phyloP scores from a whole-genome alignment of 805 yeast genomes.

The Candida dajiaensis region DNA sequence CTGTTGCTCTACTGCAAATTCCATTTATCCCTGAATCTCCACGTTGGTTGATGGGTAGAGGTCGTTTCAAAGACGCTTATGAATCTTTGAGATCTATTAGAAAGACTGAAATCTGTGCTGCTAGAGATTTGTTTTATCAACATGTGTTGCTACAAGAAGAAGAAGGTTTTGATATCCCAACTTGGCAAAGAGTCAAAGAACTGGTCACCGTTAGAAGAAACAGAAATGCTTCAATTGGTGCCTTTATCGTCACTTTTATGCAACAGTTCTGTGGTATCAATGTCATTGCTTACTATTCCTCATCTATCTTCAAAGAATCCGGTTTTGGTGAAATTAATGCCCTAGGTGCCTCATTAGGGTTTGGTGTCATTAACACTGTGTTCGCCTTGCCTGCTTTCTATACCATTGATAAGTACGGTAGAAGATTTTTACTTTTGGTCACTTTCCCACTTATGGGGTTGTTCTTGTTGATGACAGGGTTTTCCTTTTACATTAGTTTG shows the following conservation, averaged over 20 bases:
- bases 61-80: slow-evolving; percentile 53
- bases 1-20: slow-evolving; percentile 51
- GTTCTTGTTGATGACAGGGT: slow-evolving; percentile 56
- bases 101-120: slow-evolving; percentile 50
- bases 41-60: slow-evolving; percentile 73
- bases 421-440: slow-evolving; percentile 52
- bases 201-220: slow-evolving; percentile 71
- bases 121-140: slow-evolving; percentile 67
- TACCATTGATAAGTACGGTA: slow-evolving; percentile 73
- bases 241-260: slow-evolving; percentile 82
- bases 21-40: slow-evolving; percentile 73
- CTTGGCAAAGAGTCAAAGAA: slow-evolving; percentile 43
- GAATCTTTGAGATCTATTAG: slow-evolving; percentile 45
- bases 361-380: slow-evolving; percentile 72
- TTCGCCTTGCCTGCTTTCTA: slow-evolving; percentile 81
- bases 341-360: slow-evolving; percentile 78
- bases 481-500: slow-evolving; percentile 63
- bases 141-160: slow-evolving; percentile 61
- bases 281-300: slow-evolving; percentile 81
- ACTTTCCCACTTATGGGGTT: slow-evolving; percentile 63
- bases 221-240: slow-evolving; percentile 75
- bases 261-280: slow-evolving; percentile 91
- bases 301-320: slow-evolving; percentile 65
- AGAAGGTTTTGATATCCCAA: slow-evolving; percentile 42
- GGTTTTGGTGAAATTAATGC: slow-evolving; percentile 59